Conservation (phyloP, 345 rosid species). For the Melaleuca quinquenervia region DNA sequence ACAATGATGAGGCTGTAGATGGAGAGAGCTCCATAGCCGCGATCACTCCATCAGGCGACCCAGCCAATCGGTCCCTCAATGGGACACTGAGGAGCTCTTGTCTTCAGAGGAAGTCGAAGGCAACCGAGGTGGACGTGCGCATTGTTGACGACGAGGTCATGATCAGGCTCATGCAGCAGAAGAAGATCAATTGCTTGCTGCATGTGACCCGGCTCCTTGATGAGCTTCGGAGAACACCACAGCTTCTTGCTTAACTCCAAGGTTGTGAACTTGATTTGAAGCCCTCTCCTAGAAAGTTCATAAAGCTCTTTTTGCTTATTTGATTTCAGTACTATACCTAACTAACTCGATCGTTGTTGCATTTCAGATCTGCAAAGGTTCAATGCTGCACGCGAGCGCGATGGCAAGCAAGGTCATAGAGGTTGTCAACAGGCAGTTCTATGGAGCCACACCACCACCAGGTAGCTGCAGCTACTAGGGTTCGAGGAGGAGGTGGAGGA, state of each 20-base stretch:
- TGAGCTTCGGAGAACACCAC: slow-evolving; percentile 70
- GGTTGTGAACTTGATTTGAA: slow-evolving; percentile 15
- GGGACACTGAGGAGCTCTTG: slow-evolving; percentile 54
- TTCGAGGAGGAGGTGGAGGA: neutral
- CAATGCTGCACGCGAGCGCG: slow-evolving; percentile 32
- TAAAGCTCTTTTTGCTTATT: neutral
- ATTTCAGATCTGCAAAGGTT: slow-evolving; percentile 24
- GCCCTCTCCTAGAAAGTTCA: neutral
- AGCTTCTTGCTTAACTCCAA: slow-evolving; percentile 76
- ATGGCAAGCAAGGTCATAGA: slow-evolving; percentile 69
- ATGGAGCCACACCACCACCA: slow-evolving; percentile 16
- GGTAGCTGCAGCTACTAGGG: neutral
- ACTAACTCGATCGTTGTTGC: neutral
- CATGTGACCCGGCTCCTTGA: slow-evolving; percentile 56
- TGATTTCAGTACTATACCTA: neutral
- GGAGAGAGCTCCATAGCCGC: slow-evolving; percentile 27
- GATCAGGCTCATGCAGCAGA: slow-evolving; percentile 60
- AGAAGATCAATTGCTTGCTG: slow-evolving; percentile 71
- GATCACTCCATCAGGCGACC: neutral
- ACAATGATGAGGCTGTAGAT: slow-evolving; percentile 2
- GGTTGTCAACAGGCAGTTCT: slow-evolving; percentile 43
- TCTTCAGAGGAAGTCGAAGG: slow-evolving; percentile 76
- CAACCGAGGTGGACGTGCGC: slow-evolving; percentile 72
- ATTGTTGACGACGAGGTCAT: slow-evolving; percentile 72
- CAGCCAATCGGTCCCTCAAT: slow-evolving; percentile 27